These are phyloP conservation scores for Naganishia sp. DNA, from an alignment of 1,284 basidiomycete genomes.

Conservation along the genomic window DNA sequence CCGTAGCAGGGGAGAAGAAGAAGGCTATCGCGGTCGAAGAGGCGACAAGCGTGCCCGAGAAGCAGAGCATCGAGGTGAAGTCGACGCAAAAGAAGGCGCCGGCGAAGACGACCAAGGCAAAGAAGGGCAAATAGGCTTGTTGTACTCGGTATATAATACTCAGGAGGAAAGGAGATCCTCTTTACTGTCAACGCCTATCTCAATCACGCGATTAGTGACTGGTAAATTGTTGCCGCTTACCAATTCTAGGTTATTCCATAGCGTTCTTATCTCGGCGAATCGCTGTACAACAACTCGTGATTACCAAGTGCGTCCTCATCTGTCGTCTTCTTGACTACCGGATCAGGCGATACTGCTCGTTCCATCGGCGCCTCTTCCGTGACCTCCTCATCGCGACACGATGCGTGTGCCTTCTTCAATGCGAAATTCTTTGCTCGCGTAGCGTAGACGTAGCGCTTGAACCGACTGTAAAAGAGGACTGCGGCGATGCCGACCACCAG, in stretches of 20 bases:
- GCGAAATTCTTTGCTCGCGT: conserved; percentile 3
- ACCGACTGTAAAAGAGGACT: conserved; percentile 12
- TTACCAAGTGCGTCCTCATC: not conserved
- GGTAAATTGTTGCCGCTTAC: not conserved
- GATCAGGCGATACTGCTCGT: not conserved
- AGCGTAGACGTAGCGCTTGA: conserved; percentile 21
- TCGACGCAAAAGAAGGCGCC: conserved; percentile 5
- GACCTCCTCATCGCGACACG: not conserved
- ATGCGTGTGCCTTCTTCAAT: not conserved
- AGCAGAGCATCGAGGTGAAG: not conserved
- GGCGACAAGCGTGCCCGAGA: not conserved
- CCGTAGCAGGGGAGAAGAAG: conserved; percentile 9
- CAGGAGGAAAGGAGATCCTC: not conserved
- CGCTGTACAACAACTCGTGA: not conserved
- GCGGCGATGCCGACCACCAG: conserved; percentile 23
- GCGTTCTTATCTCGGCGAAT: not conserved
- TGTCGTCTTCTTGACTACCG: not conserved
- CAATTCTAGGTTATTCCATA: not conserved
- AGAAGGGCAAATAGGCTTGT: conserved; percentile 13
- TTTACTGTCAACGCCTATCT: not conserved
- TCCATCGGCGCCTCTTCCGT: not conserved
- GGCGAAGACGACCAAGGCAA: conserved; percentile 10
- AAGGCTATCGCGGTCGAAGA: conserved; percentile 1
- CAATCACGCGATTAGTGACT: not conserved
- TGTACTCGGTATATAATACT: not conserved